Evolutionary conservation across 257 asterid genomes (phyloP).

Genomic region (Solanum pennellii): DNA sequence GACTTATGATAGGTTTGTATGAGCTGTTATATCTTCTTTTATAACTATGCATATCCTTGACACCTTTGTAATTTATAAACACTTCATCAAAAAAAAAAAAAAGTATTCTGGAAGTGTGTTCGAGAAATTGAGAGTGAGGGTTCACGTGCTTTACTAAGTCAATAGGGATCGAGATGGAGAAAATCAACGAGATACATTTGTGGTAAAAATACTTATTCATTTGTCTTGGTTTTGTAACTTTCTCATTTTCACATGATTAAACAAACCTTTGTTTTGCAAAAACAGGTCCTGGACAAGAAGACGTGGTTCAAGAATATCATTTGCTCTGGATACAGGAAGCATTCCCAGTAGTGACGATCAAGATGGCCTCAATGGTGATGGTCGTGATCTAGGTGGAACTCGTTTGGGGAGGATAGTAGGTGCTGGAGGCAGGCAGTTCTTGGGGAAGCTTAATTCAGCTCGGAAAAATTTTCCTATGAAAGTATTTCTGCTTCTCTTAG

Average conservation of each 20-base stretch:
- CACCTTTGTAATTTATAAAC: not conserved
- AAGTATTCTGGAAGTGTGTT: not conserved
- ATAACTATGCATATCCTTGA: not conserved
- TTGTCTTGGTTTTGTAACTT: not conserved
- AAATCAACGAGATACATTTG: not conserved
- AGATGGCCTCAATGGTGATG: conserved; percentile 28
- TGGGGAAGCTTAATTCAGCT: conserved; percentile 72
- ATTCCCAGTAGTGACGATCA: conserved; percentile 42
- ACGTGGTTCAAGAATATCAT: conserved; percentile 28
- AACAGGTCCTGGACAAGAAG: conserved; percentile 25
- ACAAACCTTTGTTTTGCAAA: not conserved
- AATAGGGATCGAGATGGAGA: not conserved
- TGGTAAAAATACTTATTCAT: not conserved
- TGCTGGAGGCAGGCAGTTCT: conserved; percentile 67
- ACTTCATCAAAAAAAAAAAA: not conserved
- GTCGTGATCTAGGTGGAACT: conserved; percentile 52
- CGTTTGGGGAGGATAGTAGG: conserved; percentile 87
- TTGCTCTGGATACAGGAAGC: conserved; percentile 68
- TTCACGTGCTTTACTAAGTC: not conserved
- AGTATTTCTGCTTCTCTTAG: conserved; percentile 80
- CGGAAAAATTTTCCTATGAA: conserved; percentile 78
- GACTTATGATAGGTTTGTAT: not conserved
- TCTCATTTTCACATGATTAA: not conserved
- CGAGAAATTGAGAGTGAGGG: not conserved
- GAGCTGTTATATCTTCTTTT: not conserved